A percentile compares a stretch with the other conserved stretches of the same genome.
These are phyloP conservation scores for Endoconidiophora polonica DNA, from an alignment of 2,329 filamentous ascomycete species.

Conservation along the genomic window DNA sequence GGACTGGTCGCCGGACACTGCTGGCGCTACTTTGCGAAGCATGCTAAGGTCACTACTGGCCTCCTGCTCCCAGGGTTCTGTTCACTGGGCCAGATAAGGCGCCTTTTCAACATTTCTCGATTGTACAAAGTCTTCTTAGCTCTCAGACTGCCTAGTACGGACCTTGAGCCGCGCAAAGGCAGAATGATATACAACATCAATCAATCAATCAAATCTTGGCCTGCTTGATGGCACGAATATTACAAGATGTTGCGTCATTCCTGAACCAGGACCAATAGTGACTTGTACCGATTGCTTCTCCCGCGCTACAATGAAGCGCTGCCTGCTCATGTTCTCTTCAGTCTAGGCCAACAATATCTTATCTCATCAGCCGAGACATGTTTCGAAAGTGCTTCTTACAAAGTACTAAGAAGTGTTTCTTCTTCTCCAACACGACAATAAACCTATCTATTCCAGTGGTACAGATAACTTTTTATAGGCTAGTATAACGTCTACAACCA, in stretches of 20 bases:
- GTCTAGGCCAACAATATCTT: constrained; percentile 13
- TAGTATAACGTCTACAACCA: too few relatives aligned
- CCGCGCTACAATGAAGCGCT: constrained; percentile 25
- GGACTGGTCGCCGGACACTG: background rate
- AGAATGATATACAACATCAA: too few relatives aligned
- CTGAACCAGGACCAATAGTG: constrained; percentile 28
- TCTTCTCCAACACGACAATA: too few relatives aligned
- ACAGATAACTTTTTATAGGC: too few relatives aligned
- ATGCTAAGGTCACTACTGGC: too few relatives aligned
- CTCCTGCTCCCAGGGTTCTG: too few relatives aligned
- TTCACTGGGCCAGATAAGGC: too few relatives aligned
- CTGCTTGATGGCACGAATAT: constrained; percentile 14
- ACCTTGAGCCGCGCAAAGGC: background rate
- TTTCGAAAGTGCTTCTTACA: constrained; percentile 19
- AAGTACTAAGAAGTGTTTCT: constrained; percentile 16
- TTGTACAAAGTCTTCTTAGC: too few relatives aligned
- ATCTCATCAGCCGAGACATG: constrained; percentile 19
- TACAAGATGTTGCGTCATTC: constrained; percentile 21
- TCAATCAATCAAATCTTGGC: background rate
- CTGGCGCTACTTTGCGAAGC: too few relatives aligned
- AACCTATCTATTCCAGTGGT: too few relatives aligned
- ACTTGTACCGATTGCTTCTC: constrained; percentile 28
- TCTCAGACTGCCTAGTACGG: too few relatives aligned
- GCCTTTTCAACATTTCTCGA: too few relatives aligned
- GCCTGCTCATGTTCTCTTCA: constrained; percentile 18